Percentiles rank a stretch among this genome's conserved stretches.
Conservation (phyloP, 345 rosid genomes). For the Ceriops zippeliana region DNA sequence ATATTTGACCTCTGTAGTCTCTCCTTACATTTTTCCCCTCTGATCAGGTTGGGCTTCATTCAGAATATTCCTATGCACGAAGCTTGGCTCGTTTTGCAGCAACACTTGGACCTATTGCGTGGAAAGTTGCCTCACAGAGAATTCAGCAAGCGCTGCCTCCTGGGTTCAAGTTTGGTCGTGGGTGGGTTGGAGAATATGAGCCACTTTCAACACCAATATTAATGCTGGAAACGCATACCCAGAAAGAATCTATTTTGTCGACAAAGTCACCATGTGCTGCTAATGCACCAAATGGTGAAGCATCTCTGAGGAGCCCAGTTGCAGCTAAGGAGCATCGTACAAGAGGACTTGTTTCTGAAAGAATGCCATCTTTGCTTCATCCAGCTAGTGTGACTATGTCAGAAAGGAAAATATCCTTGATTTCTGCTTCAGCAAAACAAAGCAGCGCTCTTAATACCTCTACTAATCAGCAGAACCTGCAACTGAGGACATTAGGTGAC, state of each 20-base stretch:
- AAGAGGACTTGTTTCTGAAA: slow-evolving; percentile 32
- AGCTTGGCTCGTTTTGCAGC: slow-evolving; percentile 88
- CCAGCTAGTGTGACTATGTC: slow-evolving; percentile 30
- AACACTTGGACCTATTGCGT: slow-evolving; percentile 74
- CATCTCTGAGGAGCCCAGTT: slow-evolving; percentile 29
- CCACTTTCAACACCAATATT: slow-evolving; percentile 84
- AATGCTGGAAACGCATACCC: slow-evolving; percentile 41
- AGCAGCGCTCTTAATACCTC: slow-evolving; percentile 21
- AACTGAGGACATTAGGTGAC: slow-evolving; percentile 35
- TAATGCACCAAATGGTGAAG: slow-evolving; percentile 31
- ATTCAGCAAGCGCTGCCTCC: slow-evolving; percentile 67
- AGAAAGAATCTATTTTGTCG: slow-evolving; percentile 38
- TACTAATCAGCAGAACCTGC: slow-evolving; percentile 39
- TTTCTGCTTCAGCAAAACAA: slow-evolving; percentile 34
- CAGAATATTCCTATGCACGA: slow-evolving; percentile 75
- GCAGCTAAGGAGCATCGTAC: slow-evolving; percentile 32
- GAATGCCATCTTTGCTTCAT: slow-evolving; percentile 35
- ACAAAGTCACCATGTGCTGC: slow-evolving; percentile 31
- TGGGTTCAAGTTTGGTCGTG: slow-evolving; percentile 72
- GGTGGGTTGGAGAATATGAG: slow-evolving; percentile 90
- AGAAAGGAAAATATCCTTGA: slow-evolving; percentile 38
- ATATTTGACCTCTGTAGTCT: slow-evolving; percentile 1
- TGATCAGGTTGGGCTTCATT: slow-evolving; percentile 80
- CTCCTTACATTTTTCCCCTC: slow-evolving; percentile 8
- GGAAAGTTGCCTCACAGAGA: slow-evolving; percentile 77